Conservation (phyloP, 2,329 filamentous ascomycete species). For the Gaeumannomyces tritici region DNA sequence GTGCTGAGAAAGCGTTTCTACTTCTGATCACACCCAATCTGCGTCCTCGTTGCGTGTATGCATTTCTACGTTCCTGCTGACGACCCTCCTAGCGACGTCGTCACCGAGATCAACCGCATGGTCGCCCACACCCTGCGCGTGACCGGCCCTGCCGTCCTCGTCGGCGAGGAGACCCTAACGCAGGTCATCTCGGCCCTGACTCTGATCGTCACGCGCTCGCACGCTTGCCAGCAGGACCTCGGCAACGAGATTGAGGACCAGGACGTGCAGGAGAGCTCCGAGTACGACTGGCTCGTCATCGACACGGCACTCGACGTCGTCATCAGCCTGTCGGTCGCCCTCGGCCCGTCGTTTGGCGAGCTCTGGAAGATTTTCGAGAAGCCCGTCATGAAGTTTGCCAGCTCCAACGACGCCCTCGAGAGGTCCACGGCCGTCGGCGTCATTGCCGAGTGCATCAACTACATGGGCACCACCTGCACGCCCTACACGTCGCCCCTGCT, state of each 20-base stretch:
- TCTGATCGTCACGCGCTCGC: slow-evolving; percentile 77
- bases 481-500: slow-evolving; percentile 70
- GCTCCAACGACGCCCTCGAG: slow-evolving; percentile 77
- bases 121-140: slow-evolving; percentile 83
- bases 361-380: slow-evolving; percentile 96
- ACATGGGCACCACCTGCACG: slow-evolving; percentile 74
- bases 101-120: slow-evolving; percentile 93
- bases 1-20: slow-evolving; percentile 80
- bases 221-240: slow-evolving; percentile 87
- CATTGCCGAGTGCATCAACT: slow-evolving; percentile 80
- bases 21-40: slow-evolving; percentile 24
- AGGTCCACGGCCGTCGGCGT: slow-evolving; percentile 85
- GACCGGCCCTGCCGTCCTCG: slow-evolving; percentile 78
- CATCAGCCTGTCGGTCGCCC: slow-evolving; percentile 70
- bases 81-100: slow-evolving; percentile 55
- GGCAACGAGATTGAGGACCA: slow-evolving; percentile 70
- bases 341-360: slow-evolving; percentile 73
- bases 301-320: slow-evolving; percentile 91
- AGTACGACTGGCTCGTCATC: slow-evolving; percentile 95
- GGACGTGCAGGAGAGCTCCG: slow-evolving; percentile 72
- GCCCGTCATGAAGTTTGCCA: slow-evolving; percentile 78
- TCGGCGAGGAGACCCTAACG: slow-evolving; percentile 62
- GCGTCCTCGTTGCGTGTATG: slow-evolving; percentile 10
- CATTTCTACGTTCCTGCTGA: slow-evolving; percentile 8
- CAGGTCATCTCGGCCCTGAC: slow-evolving; percentile 67